A percentile compares a stretch with the other conserved stretches of the same genome.
These are phyloP conservation scores for Pseudoperonospora humuli DNA, from an alignment of 352 stramenopile genomes.

Conservation along the genomic window DNA sequence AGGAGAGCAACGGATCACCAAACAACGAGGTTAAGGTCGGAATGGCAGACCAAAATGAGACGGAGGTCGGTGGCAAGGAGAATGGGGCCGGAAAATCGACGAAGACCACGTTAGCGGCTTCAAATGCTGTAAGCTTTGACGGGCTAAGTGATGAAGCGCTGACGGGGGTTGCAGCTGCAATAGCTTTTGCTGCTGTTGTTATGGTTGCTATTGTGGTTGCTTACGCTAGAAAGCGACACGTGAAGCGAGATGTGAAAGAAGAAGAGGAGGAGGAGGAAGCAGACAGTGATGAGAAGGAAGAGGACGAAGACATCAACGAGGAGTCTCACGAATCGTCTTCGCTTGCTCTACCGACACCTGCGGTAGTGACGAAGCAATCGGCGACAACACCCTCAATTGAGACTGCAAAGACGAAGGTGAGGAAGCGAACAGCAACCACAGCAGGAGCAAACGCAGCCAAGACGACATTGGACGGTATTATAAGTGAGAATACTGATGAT, in stretches of 20 bases:
- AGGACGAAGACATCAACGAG: background rate
- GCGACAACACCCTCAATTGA: constrained; percentile 14
- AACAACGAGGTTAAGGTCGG: background rate
- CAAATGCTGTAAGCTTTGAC: background rate
- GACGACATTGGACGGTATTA: background rate
- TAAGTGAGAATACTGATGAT: background rate
- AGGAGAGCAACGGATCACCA: constrained; percentile 5
- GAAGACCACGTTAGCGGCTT: constrained; percentile 9
- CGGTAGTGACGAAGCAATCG: constrained; percentile 6
- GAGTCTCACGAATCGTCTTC: constrained; percentile 1
- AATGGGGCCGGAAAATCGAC: constrained; percentile 1
- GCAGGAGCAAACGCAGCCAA: background rate
- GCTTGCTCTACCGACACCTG: constrained; percentile 11
- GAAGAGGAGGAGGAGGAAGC: constrained; percentile 1
- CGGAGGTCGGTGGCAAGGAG: constrained; percentile 9
- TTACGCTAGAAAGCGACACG: constrained; percentile 15
- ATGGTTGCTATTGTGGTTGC: constrained; percentile 10
- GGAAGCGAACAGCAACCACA: background rate
- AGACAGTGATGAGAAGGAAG: constrained; percentile 7
- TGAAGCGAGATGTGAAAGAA: constrained; percentile 4
- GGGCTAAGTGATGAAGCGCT: constrained; percentile 8
- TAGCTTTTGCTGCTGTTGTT: constrained; percentile 16
- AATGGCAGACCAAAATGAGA: background rate
- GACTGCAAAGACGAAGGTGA: constrained; percentile 1
- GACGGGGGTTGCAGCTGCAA: constrained; percentile 11